These are phyloP conservation scores for Fusarium miscanthi DNA, from an alignment of 2,329 filamentous ascomycete species.

Conservation along the genomic window DNA sequence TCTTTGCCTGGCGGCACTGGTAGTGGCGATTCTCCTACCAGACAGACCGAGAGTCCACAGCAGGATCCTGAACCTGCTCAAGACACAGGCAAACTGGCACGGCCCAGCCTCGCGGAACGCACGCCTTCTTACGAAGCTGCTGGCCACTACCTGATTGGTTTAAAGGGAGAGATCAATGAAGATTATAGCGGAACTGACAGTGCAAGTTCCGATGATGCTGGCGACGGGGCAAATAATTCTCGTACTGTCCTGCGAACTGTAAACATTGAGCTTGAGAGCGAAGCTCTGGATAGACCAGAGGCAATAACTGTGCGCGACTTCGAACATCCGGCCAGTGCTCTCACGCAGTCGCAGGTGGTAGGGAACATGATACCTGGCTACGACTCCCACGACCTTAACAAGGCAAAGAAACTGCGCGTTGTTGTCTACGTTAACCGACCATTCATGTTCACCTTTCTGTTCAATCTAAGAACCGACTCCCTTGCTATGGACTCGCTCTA, in stretches of 20 bases:
- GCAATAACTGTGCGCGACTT: slow-evolving; percentile 60
- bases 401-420: slow-evolving; percentile 70
- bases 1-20: slow-evolving; percentile 52
- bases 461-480: slow-evolving; percentile 67
- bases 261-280: slow-evolving; percentile 70
- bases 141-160: slow-evolving; percentile 73
- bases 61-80: slow-evolving; percentile 24
- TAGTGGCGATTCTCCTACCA: slow-evolving; percentile 30
- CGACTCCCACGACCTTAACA: slow-evolving; percentile 62
- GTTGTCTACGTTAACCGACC: slow-evolving; percentile 79
- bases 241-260: slow-evolving; percentile 74
- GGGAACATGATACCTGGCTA: slow-evolving; percentile 50
- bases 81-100: slow-evolving; percentile 17
- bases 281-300: slow-evolving; percentile 54
- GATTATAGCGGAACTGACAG: slow-evolving; percentile 48
- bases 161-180: slow-evolving; percentile 72
- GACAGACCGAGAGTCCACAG: slow-evolving; percentile 22
- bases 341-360: slow-evolving; percentile 50
- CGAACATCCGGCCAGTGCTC: slow-evolving; percentile 49
- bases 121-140: slow-evolving; percentile 46
- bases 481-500: slow-evolving; percentile 68
- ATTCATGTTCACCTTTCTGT: slow-evolving; percentile 83
- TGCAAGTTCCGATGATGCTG: slow-evolving; percentile 47
- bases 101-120: slow-evolving; percentile 18
- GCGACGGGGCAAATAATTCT: slow-evolving; percentile 56